Conservation (phyloP, 495 filamentous ascomycete genomes). For the Penicillium silybi region DNA sequence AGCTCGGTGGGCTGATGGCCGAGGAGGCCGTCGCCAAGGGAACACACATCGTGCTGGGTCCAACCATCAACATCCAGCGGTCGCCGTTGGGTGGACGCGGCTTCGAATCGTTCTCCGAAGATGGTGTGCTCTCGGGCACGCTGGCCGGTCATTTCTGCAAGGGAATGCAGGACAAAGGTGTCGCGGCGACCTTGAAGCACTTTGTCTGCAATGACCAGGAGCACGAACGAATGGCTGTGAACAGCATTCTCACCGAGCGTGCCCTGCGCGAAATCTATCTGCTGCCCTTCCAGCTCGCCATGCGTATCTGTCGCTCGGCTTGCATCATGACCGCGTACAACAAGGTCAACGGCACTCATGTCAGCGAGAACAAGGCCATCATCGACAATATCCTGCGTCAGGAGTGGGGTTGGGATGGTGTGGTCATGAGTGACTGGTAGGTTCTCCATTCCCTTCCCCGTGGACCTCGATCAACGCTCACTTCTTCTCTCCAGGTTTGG, state of each 20-base stretch:
- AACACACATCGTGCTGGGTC: constrained; percentile 66
- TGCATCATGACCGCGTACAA: constrained; percentile 77
- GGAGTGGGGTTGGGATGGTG: constrained; percentile 68
- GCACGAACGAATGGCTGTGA: constrained; percentile 63
- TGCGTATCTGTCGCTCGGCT: constrained; percentile 59
- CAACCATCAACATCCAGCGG: constrained; percentile 76
- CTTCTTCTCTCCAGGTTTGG: constrained; percentile 37
- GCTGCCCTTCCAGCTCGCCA: constrained; percentile 66
- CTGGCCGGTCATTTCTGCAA: constrained; percentile 63
- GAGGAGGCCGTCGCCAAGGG: constrained; percentile 68
- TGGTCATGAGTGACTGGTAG: constrained; percentile 71
- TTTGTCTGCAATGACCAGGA: constrained; percentile 83
- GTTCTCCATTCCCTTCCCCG: constrained; percentile 18
- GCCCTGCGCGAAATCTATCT: constrained; percentile 76
- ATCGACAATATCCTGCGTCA: constrained; percentile 61
- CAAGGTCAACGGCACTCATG: constrained; percentile 67
- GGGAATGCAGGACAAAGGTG: constrained; percentile 66
- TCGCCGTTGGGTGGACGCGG: constrained; percentile 72
- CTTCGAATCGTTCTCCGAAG: constrained; percentile 78
- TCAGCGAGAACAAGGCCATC: constrained; percentile 58
- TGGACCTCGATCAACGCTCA: background rate
- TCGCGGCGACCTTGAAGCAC: constrained; percentile 76
- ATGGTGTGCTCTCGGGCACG: constrained; percentile 66
- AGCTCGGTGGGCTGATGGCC: constrained; percentile 60
- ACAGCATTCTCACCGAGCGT: constrained; percentile 62